A percentile compares a stretch with the other conserved stretches of the same genome.
These are phyloP conservation scores for Tylopilus balloui DNA, from an alignment of 768 basidiomycete species.

Conservation along the genomic window DNA sequence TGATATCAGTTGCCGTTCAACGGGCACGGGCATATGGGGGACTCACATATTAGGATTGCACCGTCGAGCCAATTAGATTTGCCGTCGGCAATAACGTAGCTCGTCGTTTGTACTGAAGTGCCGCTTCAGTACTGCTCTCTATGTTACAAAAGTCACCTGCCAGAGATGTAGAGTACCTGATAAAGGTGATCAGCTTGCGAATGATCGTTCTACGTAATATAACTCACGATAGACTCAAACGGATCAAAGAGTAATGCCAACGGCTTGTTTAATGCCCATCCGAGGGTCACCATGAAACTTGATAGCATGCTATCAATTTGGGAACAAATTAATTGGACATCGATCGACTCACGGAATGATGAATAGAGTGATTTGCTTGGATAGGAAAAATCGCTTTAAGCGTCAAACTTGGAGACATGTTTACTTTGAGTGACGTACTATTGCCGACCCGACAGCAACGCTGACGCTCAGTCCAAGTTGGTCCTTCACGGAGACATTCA, in stretches of 20 bases:
- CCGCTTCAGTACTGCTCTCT: constrained; percentile 12
- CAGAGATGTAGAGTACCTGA: constrained; percentile 37
- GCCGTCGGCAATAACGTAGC: constrained; percentile 76
- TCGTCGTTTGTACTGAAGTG: constrained; percentile 69
- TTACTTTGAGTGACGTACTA: constrained; percentile 41
- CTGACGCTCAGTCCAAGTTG: constrained; percentile 80
- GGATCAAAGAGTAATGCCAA: constrained; percentile 83
- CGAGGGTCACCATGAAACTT: constrained; percentile 70
- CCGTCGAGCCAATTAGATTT: constrained; percentile 86
- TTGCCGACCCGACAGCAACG: constrained; percentile 76
- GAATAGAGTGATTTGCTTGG: constrained; percentile 77
- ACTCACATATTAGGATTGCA: constrained; percentile 61
- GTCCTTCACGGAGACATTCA: constrained; percentile 83
- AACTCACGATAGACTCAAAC: constrained; percentile 69
- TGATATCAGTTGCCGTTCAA: neutral
- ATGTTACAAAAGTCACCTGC: constrained; percentile 35
- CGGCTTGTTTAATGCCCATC: constrained; percentile 79
- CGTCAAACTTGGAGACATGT: neutral
- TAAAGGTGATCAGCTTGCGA: constrained; percentile 9
- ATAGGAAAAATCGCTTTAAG: neutral
- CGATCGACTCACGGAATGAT: constrained; percentile 64
- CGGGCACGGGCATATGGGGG: neutral
- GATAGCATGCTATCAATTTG: constrained; percentile 3
- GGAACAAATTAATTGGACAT: neutral
- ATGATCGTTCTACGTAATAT: neutral